Evolutionary conservation across 371 early-diverging fungal genomes (phyloP), one percentile per base, ranked within the genome.

Genomic region (Actinomucor elegans): DNA sequence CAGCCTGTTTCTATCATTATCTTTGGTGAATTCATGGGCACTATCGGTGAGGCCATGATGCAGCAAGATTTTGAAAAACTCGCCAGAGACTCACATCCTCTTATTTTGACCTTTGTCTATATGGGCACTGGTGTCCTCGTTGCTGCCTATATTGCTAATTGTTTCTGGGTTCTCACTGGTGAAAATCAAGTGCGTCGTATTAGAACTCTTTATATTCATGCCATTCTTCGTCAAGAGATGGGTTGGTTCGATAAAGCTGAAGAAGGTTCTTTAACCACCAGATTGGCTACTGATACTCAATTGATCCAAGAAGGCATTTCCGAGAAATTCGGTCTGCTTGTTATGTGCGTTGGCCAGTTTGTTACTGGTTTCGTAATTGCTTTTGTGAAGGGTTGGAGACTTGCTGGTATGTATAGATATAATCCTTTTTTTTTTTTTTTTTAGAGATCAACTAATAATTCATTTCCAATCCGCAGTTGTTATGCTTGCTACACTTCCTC

Each of bases 161-260:
- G 60, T 27, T 67, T 64, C 37, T 77, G 77, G 77, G 66, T 72
- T 24, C 48, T 70, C 11, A 66, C 73, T 21, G 76, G 71, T 29
- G 67, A 66, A 47, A 69, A 69, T 28, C 67, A 67, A 46, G 61
- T 64, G 1, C 77, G 74, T 27, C 63, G 74, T 27, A 77, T 77
- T 27, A 67, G 77, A 27, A 28, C 47, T 8, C 29, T 40, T 20
- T 93, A 89, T 46, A 85, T 94, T 18, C 80, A 77, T 37, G 75
- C 94, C 1, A 81, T 94, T 34, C 73, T 99, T 32, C 85, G 91
- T 27, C 96, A 97, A 66, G 92, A 98, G 20, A 83, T 94, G 53
- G 87, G 84, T 17, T 99, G 92, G 89, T 96, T 94, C 61, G 99
- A 99, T 57, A 77, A 73, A 33, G 70, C 82, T 41, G 78, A 81